A percentile compares a stretch with the other conserved stretches of the same genome.
Conservation (phyloP, 2,329 filamentous ascomycete genomes). For the Fusarium tuaranense region DNA sequence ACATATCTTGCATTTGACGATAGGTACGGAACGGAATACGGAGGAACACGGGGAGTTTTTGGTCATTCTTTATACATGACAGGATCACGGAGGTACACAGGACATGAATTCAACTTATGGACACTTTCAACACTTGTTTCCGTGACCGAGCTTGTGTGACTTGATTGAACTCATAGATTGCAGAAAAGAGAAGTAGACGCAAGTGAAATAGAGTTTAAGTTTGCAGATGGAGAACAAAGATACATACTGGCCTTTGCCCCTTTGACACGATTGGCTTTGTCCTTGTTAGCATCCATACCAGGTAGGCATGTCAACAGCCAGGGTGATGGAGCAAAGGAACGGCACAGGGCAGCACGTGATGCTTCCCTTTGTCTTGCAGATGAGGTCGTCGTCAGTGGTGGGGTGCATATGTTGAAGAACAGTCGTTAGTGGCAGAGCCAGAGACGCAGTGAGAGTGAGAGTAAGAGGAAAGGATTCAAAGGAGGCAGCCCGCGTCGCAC, state of each 20-base stretch:
- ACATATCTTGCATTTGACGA: conserved; percentile 18
- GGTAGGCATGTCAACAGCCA: background rate
- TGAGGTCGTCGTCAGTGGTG: background rate
- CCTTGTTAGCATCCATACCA: background rate
- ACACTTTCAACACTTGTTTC: conserved; percentile 24
- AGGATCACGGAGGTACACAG: conserved; percentile 8
- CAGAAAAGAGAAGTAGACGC: background rate
- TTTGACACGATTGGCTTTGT: background rate
- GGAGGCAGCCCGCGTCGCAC: conserved; percentile 29
- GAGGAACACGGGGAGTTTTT: conserved; percentile 25
- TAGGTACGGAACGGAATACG: conserved; percentile 8
- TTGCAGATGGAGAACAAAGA: background rate
- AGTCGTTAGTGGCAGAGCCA: background rate
- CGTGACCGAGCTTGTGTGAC: conserved; percentile 5
- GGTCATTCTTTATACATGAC: conserved; percentile 32
- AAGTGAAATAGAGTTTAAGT: background rate
- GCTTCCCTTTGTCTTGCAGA: background rate
- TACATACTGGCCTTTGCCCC: background rate
- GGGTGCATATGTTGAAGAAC: background rate
- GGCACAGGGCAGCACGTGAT: background rate
- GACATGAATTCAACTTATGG: conserved; percentile 29
- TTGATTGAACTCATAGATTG: background rate
- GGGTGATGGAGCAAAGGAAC: background rate
- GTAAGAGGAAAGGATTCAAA: background rate
- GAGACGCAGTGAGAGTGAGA: background rate